These are phyloP conservation scores for Reticulascus tulasneorum DNA, from an alignment of 2,329 filamentous ascomycete species.

Conservation along the genomic window DNA sequence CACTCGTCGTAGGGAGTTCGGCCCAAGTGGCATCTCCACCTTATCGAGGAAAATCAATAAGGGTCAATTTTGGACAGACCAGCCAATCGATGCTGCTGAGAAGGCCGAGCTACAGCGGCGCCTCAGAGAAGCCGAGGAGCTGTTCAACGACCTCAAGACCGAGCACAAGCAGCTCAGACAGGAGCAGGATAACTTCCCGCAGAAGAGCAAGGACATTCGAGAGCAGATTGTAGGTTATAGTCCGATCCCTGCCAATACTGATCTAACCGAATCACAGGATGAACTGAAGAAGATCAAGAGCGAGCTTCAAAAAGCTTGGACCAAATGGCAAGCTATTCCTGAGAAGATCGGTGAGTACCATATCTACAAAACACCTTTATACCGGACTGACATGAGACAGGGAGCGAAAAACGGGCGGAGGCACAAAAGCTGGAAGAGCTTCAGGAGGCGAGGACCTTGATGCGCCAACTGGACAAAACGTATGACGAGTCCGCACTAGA, in stretches of 20 bases:
- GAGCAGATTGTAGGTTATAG: constrained; percentile 24
- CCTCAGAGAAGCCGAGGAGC: constrained; percentile 39
- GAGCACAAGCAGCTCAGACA: constrained; percentile 37
- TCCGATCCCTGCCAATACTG: neutral
- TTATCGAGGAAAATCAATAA: constrained; percentile 55
- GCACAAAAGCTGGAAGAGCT: constrained; percentile 37
- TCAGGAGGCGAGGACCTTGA: constrained; percentile 35
- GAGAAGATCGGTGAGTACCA: constrained; percentile 61
- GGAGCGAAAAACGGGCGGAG: constrained; percentile 25
- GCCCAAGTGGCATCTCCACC: constrained; percentile 67
- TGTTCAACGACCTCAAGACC: constrained; percentile 37
- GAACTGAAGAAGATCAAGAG: constrained; percentile 59
- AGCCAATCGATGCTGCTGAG: constrained; percentile 65
- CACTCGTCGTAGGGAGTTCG: constrained; percentile 74
- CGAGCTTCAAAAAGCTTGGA: constrained; percentile 61
- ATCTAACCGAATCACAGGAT: constrained; percentile 31
- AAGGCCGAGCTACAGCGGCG: constrained; percentile 58
- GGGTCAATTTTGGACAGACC: constrained; percentile 71
- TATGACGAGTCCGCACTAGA: constrained; percentile 52
- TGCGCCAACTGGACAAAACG: constrained; percentile 48
- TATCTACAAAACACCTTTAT: neutral
- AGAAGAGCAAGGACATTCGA: constrained; percentile 16
- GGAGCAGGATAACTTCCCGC: constrained; percentile 29
- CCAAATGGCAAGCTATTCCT: constrained; percentile 63
- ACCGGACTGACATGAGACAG: constrained; percentile 5